phyloP scores from a whole-genome alignment of 202 grass and related monocot genomes.

The Digitaria exilis region DNA sequence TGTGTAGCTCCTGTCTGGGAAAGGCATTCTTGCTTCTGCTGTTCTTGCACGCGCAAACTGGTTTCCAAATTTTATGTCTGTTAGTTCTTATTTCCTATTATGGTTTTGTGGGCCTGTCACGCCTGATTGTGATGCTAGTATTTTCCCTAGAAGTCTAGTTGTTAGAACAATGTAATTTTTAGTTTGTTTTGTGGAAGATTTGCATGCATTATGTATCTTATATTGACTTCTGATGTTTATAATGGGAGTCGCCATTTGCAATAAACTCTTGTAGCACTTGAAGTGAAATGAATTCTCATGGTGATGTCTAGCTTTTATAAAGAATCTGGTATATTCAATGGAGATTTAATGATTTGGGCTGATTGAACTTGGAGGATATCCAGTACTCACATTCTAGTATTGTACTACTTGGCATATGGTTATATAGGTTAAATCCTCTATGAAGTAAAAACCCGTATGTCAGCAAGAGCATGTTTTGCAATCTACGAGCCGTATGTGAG shows the following conservation, averaged over 20 bases:
- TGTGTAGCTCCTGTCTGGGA: slow-evolving; percentile 4
- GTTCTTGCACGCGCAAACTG: slow-evolving; percentile 28
- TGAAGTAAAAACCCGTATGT: background rate
- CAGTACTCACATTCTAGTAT: background rate
- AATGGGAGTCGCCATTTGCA: background rate
- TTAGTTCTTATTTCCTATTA: background rate
- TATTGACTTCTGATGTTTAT: background rate
- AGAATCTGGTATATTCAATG: background rate
- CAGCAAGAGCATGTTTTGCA: background rate
- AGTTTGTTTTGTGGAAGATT: background rate
- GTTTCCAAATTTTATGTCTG: background rate
- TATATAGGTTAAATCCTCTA: background rate
- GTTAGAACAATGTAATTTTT: background rate
- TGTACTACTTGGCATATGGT: slow-evolving; percentile 1
- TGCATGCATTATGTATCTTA: no score
- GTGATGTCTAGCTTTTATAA: background rate
- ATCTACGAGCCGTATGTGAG: no score
- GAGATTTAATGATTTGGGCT: background rate
- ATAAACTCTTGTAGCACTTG: background rate
- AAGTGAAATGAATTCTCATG: background rate
- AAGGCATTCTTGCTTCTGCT: background rate
- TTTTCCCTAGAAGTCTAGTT: background rate
- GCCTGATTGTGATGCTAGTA: background rate
- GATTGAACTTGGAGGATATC: background rate
- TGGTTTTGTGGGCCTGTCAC: background rate